Base-by-base conservation (phyloP, 176 grass and related monocot genomes). In the Cenchrus americanus region DNA sequence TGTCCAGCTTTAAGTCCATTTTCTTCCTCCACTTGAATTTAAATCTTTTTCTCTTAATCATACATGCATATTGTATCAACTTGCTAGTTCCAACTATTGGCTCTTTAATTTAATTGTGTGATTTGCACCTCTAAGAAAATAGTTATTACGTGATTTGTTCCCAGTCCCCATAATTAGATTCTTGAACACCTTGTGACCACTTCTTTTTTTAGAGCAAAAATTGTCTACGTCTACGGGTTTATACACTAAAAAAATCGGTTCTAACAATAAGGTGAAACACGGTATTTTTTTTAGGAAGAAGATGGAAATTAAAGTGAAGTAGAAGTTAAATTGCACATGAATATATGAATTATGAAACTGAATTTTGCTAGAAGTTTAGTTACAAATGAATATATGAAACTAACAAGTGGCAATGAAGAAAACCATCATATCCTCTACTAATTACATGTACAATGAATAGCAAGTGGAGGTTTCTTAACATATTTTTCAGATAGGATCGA, bases 1-100 rank as follows among this genome's bases (percentile, higher is more conserved):
- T 73, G 43, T 40, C 49, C 5, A 14, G 1, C 67, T 79, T 83
- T 90, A 71, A 79, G 74, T 79, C 74, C 86, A 64, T 68, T 86
- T 86, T 61, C 32, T 79, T 84, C 68, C 61, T 62, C 14, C 65
- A 69, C 18, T 73, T 83, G 43, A 58, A 70, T 68, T 79, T 67
- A 69, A 70, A 57, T 58, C 75, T 21, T 72, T 66, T 75, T 65
- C 21, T 41, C 26, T 27, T 1, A 78, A 78, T 40, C 76, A 90
- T 62, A 26, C 57, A 49, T 13, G 58, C 14, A 42, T 34, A 54
- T 13, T 61, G 22, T 65, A 69, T 63, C 77, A 71, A 37, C 22
- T 71, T 59, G 21, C 13, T n/a, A 26, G 34, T 27, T 58, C 26
- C 64, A 86, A 82, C 55, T 73, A 82, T 88, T 80, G 52, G 6